phyloP scores from a whole-genome alignment of 768 basidiomycete genomes.

The Termitomyces eurrhizus region DNA sequence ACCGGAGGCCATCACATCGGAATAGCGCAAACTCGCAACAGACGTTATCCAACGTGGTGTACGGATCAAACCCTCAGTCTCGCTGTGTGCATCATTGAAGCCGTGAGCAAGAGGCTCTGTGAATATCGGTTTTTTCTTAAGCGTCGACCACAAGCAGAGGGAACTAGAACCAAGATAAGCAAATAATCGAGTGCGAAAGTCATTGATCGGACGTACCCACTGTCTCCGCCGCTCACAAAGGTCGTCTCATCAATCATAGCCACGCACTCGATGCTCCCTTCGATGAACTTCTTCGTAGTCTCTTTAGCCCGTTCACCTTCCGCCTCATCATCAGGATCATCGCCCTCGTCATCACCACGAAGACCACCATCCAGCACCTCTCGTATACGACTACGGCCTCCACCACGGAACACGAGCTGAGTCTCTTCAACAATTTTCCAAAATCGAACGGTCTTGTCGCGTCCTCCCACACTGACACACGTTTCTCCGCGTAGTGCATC shows the following conservation, averaged over 20 bases:
- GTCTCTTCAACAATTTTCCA: slow-evolving; percentile 97
- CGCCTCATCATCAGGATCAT: slow-evolving; percentile 27
- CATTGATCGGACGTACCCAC: slow-evolving; percentile 61
- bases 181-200: not conserved
- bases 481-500: slow-evolving; percentile 82
- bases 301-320: slow-evolving; percentile 25
- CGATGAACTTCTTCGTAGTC: slow-evolving; percentile 56
- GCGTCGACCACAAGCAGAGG: slow-evolving; percentile 88
- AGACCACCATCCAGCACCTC: slow-evolving; percentile 80
- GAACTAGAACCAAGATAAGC: slow-evolving; percentile 45
- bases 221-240: slow-evolving; percentile 93
- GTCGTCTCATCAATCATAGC: slow-evolving; percentile 94
- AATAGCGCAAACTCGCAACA: slow-evolving; percentile 78
- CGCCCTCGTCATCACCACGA: slow-evolving; percentile 57
- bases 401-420: slow-evolving; percentile 94
- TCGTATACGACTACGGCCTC: slow-evolving; percentile 76
- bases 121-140: slow-evolving; percentile 94
- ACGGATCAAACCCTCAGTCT: slow-evolving; percentile 69
- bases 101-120: slow-evolving; percentile 87
- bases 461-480: slow-evolving; percentile 81
- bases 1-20: slow-evolving; percentile 91
- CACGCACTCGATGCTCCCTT: slow-evolving; percentile 89
- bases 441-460: slow-evolving; percentile 89
- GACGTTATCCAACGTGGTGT: slow-evolving; percentile 92
- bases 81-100: slow-evolving; percentile 62